These are phyloP conservation scores for Pseudogymnoascus sp. DNA, from an alignment of 2,329 filamentous ascomycete species.

Conservation along the genomic window DNA sequence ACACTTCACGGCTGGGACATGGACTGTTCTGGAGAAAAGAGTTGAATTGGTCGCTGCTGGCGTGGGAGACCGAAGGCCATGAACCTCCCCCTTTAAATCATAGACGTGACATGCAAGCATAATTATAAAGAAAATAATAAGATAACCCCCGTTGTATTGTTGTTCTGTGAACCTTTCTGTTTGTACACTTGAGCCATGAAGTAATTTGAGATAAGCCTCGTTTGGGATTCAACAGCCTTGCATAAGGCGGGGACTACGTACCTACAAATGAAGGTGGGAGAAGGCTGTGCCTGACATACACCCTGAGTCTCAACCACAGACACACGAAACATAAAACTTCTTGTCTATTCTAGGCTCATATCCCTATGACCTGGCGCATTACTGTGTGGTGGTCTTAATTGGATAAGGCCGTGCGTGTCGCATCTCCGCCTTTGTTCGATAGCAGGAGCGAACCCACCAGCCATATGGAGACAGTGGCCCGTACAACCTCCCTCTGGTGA, in stretches of 20 bases:
- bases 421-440: not conserved
- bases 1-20: constrained; percentile 49
- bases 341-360: not conserved
- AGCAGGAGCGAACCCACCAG: not conserved
- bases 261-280: constrained; percentile 5
- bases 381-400: not conserved
- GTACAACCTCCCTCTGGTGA: constrained; percentile 2
- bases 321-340: not conserved
- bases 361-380: not conserved
- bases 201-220: not conserved
- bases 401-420: not conserved
- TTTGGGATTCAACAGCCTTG: not conserved
- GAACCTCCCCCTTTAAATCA: not conserved
- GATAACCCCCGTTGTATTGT: not conserved
- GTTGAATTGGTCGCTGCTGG: constrained; percentile 78
- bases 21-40: constrained; percentile 66
- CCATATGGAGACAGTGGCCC: not conserved
- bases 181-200: not conserved
- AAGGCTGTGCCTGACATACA: not conserved
- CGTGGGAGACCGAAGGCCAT: constrained; percentile 49
- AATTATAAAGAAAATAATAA: not conserved
- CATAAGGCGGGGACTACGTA: constrained; percentile 6
- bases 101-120: constrained; percentile 6
- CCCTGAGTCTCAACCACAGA: not conserved
- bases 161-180: not conserved